Base-by-base conservation (phyloP, 148 eudicot genomes). In the Polygonum aviculare region DNA sequence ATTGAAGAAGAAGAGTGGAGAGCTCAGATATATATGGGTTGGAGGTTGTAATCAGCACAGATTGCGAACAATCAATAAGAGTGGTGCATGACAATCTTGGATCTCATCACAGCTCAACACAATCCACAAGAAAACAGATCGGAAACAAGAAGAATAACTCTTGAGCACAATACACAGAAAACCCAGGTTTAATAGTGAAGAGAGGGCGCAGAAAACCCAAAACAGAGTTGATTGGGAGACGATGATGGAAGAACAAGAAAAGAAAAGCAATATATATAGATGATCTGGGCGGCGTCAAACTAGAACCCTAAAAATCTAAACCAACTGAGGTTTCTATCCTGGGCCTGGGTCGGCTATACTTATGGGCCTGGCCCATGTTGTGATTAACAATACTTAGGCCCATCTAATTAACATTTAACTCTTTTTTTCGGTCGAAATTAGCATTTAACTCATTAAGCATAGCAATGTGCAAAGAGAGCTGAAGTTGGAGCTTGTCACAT, bases 21-120 rank as follows among this genome's bases (percentile, higher is more conserved):
- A 75, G 77, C 77, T 75, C 77, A 75, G 77, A 75, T 15, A 75
- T 12, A 40, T 75, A 75, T 75, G 59, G 41, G 59, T 74, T 19
- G 77, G 39, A 22, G 10, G 55, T 38, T 31, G 14, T 35, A 26
- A 19, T 72, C 69, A 55, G 72, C 54, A 54, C 65, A 45, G 75
- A 73, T 44, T 49, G 47, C 38, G 12, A 38, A 67, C 72, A 67
- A 67, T 49, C 59, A 54, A 54, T 75, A 19, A 75, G 72, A 55
- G 69, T 55, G 72, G 75, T 79, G 78, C 78, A 79, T 39, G 77
- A 33, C 49, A 54, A 69, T 52, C 76, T 16, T 35, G n/a, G 48
- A 75, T 55, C 15, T 75, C 77, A 57, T 75, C 77, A 75, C 16
- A 16, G 77, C 75, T 73, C 77, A 39, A 22, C 10, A 19, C 18